Evolutionary conservation across 2,329 filamentous ascomycete species (phyloP).

Genomic region (Aspergillus clavatus): DNA sequence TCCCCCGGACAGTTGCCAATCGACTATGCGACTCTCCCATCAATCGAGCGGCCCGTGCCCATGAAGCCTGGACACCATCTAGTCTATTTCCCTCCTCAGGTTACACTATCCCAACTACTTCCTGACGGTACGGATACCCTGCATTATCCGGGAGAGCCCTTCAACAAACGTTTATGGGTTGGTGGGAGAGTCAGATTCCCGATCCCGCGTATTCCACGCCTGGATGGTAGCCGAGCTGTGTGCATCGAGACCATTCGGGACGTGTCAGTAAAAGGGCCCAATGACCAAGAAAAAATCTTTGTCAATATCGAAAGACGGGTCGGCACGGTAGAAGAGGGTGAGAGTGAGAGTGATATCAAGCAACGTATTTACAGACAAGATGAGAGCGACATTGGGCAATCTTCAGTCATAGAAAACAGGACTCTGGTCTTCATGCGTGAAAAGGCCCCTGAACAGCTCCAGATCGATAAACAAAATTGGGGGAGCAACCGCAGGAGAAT

Average conservation of each 20-base stretch:
- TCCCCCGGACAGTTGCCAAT: conserved; percentile 17
- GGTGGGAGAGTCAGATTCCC: conserved; percentile 65
- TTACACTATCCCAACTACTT: conserved; percentile 59
- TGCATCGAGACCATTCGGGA: conserved; percentile 47
- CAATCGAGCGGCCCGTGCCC: conserved; percentile 22
- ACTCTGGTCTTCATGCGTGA: conserved; percentile 61
- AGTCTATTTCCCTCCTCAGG: conserved; percentile 75
- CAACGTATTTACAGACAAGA: conserved; percentile 41
- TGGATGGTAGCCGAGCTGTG: conserved; percentile 36
- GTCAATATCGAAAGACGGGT: conserved; percentile 56
- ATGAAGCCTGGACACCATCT: conserved; percentile 64
- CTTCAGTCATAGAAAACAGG: conserved; percentile 53
- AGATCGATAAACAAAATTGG: conserved; percentile 21
- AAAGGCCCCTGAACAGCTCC: conserved; percentile 36
- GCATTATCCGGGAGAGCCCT: conserved; percentile 69
- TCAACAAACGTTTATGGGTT: conserved; percentile 79
- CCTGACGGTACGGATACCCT: conserved; percentile 79
- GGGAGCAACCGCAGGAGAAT: conserved; percentile 24
- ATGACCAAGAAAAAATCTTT: conserved; percentile 54
- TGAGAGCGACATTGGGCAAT: conserved; percentile 41
- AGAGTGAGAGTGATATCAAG: conserved; percentile 32
- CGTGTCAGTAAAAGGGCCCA: conserved; percentile 47
- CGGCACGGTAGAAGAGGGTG: conserved; percentile 34
- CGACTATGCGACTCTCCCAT: conserved; percentile 32
- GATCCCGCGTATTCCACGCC: conserved; percentile 20